Percentiles rank a stretch among this genome's conserved stretches.
Evolutionary conservation across 1,284 basidiomycete species (phyloP).

Genomic region (Microbotryomycetes sp.): DNA sequence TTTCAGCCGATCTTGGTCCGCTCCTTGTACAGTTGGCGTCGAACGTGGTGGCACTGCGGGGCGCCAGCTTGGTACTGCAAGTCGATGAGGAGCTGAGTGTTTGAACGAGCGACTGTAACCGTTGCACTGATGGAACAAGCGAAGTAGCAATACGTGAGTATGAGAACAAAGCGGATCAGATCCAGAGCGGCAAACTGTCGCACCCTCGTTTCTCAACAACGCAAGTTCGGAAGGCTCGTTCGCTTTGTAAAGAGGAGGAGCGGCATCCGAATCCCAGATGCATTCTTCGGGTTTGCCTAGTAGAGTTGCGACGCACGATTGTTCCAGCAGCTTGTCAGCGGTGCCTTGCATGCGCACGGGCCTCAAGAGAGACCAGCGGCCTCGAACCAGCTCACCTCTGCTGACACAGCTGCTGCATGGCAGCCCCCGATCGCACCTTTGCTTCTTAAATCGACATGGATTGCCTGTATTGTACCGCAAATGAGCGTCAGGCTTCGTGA

Average conservation of each 20-base stretch:
- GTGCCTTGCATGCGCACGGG: neutral
- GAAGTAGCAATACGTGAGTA: too few relatives aligned
- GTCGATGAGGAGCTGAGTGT: too few relatives aligned
- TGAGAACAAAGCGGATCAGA: too few relatives aligned
- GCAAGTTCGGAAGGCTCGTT: slow-evolving; percentile 5
- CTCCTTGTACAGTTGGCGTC: too few relatives aligned
- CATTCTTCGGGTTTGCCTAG: neutral
- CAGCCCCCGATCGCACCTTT: neutral
- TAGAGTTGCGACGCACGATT: neutral
- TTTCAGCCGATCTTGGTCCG: neutral
- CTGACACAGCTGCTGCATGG: neutral
- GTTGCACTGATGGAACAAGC: slow-evolving; percentile 2
- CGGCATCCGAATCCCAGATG: neutral
- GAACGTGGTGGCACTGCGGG: too few relatives aligned
- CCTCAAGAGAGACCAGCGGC: neutral
- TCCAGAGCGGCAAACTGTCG: neutral
- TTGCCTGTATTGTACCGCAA: neutral
- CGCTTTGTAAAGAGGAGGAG: neutral
- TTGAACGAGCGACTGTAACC: slow-evolving; percentile 5
- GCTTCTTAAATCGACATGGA: neutral
- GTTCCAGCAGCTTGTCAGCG: neutral
- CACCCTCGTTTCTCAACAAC: slow-evolving; percentile 3
- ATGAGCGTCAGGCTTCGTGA: neutral
- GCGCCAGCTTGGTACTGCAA: too few relatives aligned
- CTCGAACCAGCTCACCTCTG: neutral